Percentiles rank a stretch among this genome's conserved stretches.
Conservation (phyloP, 164 flowering plant genomes). For the Vitis riparia region DNA sequence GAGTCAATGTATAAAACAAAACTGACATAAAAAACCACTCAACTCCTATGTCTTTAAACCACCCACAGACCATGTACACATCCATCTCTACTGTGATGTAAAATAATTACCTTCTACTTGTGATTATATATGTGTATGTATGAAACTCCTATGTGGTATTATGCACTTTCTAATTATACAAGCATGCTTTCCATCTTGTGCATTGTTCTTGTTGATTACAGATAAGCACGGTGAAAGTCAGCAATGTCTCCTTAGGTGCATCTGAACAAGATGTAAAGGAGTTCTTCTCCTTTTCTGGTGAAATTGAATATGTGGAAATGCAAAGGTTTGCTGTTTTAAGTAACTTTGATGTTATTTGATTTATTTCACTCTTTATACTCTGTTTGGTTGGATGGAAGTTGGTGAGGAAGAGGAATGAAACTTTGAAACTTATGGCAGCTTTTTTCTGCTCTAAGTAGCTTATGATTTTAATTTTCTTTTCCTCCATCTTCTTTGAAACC, state of each 20-base stretch:
- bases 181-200: not conserved
- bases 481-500: not conserved
- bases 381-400: not conserved
- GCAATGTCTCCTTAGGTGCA: slow-evolving; percentile 76
- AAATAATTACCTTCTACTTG: too few species aligned
- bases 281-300: slow-evolving; percentile 87
- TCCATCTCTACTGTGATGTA: too few species aligned
- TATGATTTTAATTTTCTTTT: not conserved
- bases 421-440: not conserved
- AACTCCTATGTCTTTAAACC: too few species aligned
- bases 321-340: slow-evolving; percentile 35
- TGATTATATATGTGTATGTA: not conserved
- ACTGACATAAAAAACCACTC: too few species aligned
- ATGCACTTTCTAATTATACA: not conserved
- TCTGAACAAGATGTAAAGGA: slow-evolving; percentile 70
- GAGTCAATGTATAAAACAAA: too few species aligned
- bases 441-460: not conserved
- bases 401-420: not conserved
- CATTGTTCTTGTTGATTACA: slow-evolving; percentile 22
- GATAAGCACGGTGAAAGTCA: slow-evolving; percentile 67
- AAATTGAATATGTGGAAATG: slow-evolving; percentile 67
- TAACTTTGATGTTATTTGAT: not conserved
- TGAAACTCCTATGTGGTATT: not conserved
- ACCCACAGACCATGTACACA: too few species aligned
- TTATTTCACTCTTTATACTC: not conserved